Conservation (phyloP, 257 asterid species). For the Jasminum sambac region DNA sequence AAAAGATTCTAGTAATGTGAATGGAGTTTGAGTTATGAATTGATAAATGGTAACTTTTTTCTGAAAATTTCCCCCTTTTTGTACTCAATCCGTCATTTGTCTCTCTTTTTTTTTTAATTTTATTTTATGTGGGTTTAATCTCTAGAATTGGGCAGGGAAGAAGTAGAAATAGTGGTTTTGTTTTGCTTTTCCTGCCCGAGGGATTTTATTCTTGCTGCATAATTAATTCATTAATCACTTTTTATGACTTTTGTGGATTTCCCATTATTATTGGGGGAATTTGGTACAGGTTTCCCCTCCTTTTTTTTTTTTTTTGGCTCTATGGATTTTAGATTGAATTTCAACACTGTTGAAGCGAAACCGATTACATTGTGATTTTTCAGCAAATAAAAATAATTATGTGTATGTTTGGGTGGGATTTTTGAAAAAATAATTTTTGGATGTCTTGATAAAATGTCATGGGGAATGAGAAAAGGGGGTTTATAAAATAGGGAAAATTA, state of each 20-base stretch:
- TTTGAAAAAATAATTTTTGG: too few species aligned
- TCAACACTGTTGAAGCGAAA: background rate
- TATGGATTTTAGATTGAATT: background rate
- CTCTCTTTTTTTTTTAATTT: slow-evolving; percentile 16
- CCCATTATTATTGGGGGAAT: background rate
- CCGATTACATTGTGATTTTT: background rate
- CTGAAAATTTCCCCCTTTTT: background rate
- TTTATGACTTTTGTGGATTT: background rate
- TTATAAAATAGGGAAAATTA: too few species aligned
- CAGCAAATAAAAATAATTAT: background rate
- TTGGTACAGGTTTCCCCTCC: too few species aligned
- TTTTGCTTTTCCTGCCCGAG: background rate
- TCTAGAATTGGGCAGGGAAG: background rate
- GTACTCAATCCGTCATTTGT: background rate
- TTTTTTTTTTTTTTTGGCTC: background rate
- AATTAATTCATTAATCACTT: background rate
- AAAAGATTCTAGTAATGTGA: background rate
- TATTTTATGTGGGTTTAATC: background rate
- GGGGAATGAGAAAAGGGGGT: too few species aligned
- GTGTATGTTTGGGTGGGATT: too few species aligned
- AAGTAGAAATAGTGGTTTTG: background rate
- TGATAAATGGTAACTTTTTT: slow-evolving; percentile 11
- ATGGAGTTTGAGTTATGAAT: slow-evolving; percentile 26
- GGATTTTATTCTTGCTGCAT: background rate
- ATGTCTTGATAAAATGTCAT: too few species aligned